phyloP scores from a whole-genome alignment of 345 rosid species.

The Erucastrum elatum region DNA sequence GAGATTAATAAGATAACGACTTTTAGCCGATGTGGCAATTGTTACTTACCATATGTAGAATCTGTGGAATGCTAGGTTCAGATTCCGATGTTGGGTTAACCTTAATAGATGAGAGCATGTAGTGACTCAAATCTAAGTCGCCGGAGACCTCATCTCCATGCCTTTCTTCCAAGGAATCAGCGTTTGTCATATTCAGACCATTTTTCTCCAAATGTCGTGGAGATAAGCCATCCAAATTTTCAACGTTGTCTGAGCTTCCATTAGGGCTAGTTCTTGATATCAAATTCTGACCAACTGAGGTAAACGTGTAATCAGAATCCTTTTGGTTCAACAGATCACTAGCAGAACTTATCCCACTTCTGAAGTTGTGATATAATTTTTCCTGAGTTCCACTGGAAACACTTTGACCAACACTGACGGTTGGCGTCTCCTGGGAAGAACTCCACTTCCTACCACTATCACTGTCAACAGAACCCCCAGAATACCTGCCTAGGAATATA shows the following conservation, averaged over 20 bases:
- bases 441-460: constrained; percentile 88
- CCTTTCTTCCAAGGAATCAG: constrained; percentile 46
- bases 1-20: not conserved
- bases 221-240: constrained; percentile 55
- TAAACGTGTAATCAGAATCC: constrained; percentile 47
- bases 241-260: constrained; percentile 52
- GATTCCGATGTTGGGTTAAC: constrained; percentile 53
- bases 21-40: constrained; percentile 24
- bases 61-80: constrained; percentile 94
- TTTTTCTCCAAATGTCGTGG: constrained; percentile 54
- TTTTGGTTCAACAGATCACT: constrained; percentile 57
- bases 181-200: constrained; percentile 45
- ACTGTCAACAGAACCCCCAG: constrained; percentile 73
- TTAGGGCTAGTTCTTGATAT: constrained; percentile 40
- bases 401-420: constrained; percentile 46
- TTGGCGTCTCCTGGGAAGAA: constrained; percentile 69
- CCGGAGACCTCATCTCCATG: constrained; percentile 41
- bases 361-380: constrained; percentile 59
- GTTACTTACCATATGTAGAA: constrained; percentile 78
- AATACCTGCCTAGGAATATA: constrained; percentile 75
- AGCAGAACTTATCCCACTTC: constrained; percentile 45
- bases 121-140: constrained; percentile 52
- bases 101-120: constrained; percentile 55
- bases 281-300: constrained; percentile 49
- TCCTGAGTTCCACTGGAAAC: constrained; percentile 70